phyloP scores from a whole-genome alignment of 208 protist genomes.

The Acanthamoeba lugdunensis region DNA sequence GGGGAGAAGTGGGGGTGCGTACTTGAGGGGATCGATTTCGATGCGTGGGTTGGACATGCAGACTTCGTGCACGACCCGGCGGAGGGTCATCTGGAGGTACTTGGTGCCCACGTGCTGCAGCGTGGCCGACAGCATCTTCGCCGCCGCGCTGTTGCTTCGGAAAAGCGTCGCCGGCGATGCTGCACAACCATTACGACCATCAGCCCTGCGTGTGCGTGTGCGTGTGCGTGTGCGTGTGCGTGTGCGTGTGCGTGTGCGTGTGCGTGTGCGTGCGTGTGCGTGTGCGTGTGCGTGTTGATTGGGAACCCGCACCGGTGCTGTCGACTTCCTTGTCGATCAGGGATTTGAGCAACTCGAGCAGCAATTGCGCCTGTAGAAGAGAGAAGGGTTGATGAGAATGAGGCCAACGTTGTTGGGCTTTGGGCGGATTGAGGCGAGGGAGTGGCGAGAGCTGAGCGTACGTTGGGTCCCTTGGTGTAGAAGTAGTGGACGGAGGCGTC shows the following conservation, averaged over 20 bases:
- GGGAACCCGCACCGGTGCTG: slow-evolving; percentile 3
- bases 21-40: slow-evolving; percentile 68
- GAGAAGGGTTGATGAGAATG: neutral
- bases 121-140: slow-evolving; percentile 75
- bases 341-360: slow-evolving; percentile 68
- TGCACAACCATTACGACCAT: neutral
- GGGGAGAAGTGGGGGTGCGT: neutral
- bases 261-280: neutral
- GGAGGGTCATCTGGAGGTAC: slow-evolving; percentile 61
- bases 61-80: slow-evolving; percentile 37
- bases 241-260: too few species aligned
- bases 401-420: neutral
- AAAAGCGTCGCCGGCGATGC: slow-evolving; percentile 77
- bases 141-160: slow-evolving; percentile 78
- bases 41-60: slow-evolving; percentile 35
- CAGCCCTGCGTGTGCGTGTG: too few species aligned
- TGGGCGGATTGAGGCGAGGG: neutral
- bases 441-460: neutral
- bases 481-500: slow-evolving; percentile 60
- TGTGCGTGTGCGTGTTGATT: too few species aligned
- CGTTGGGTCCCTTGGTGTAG: slow-evolving; percentile 58
- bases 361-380: slow-evolving; percentile 1
- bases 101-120: slow-evolving; percentile 66
- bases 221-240: too few species aligned
- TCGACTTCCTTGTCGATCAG: slow-evolving; percentile 68